Conservation (phyloP, 768 basidiomycete genomes). For the Leccinum arenicola region DNA sequence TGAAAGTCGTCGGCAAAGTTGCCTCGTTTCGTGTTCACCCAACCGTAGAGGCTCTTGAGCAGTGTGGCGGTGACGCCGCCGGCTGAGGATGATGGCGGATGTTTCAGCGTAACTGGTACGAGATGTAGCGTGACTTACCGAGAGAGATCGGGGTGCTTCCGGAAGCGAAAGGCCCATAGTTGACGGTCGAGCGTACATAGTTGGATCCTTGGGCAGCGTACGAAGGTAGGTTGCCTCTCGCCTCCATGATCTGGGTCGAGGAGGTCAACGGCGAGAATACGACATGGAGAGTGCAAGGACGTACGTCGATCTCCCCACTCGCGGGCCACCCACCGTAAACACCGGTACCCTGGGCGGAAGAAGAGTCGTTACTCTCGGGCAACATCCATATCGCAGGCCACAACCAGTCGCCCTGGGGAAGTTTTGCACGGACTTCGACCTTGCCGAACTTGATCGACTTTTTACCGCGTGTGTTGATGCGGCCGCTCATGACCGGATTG, state of each 20-base stretch:
- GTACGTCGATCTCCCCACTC: slow-evolving; percentile 57
- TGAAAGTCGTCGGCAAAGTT: slow-evolving; percentile 48
- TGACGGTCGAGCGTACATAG: slow-evolving; percentile 55
- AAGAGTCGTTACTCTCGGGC: slow-evolving; percentile 24
- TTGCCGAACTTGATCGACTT: slow-evolving; percentile 53
- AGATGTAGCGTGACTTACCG: slow-evolving; percentile 10
- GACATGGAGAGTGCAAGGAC: slow-evolving; percentile 17
- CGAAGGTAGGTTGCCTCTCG: slow-evolving; percentile 44
- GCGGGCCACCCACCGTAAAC: slow-evolving; percentile 44
- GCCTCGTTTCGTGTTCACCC: slow-evolving; percentile 37
- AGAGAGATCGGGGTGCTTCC: slow-evolving; percentile 32
- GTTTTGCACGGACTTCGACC: slow-evolving; percentile 57
- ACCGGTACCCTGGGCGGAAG: slow-evolving; percentile 17
- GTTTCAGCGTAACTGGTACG: not conserved
- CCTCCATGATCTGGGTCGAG: slow-evolving; percentile 49
- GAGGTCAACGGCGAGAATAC: not conserved
- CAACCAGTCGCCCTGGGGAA: slow-evolving; percentile 51
- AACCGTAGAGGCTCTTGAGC: slow-evolving; percentile 36
- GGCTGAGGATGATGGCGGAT: slow-evolving; percentile 3
- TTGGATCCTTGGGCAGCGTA: slow-evolving; percentile 44
- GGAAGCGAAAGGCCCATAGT: slow-evolving; percentile 58
- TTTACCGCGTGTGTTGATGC: slow-evolving; percentile 49
- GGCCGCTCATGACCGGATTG: slow-evolving; percentile 54
- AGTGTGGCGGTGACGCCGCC: slow-evolving; percentile 21
- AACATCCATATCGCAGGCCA: slow-evolving; percentile 36